Evolutionary conservation across 805 yeast genomes (phyloP).

Genomic region (Starmerella vitae): DNA sequence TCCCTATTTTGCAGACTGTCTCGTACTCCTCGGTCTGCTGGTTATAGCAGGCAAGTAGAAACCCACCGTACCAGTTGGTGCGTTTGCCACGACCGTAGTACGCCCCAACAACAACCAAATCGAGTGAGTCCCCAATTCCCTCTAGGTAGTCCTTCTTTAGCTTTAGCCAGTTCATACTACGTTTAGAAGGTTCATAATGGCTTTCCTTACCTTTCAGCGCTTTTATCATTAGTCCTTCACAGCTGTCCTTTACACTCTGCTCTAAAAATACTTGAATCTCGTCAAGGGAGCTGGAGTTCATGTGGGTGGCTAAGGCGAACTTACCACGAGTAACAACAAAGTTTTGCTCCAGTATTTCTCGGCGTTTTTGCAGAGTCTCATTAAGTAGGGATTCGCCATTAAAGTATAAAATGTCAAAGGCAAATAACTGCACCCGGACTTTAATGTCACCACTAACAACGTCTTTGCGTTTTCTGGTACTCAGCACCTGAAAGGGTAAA

Average conservation of each 20-base stretch:
- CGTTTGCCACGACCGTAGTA: slow-evolving; percentile 89
- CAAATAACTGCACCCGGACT: slow-evolving; percentile 84
- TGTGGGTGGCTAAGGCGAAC: slow-evolving; percentile 63
- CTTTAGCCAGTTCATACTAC: slow-evolving; percentile 92
- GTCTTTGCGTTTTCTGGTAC: slow-evolving; percentile 88
- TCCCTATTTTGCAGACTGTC: slow-evolving; percentile 92
- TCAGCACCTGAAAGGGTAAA: slow-evolving; percentile 81
- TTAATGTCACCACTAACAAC: slow-evolving; percentile 78
- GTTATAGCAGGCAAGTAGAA: slow-evolving; percentile 78
- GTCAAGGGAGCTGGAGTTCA: slow-evolving; percentile 52
- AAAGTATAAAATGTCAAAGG: slow-evolving; percentile 68
- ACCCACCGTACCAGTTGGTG: slow-evolving; percentile 92
- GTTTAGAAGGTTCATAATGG: slow-evolving; percentile 82
- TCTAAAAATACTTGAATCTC: slow-evolving; percentile 78
- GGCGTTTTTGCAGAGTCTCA: slow-evolving; percentile 54
- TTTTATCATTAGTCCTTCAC: slow-evolving; percentile 96
- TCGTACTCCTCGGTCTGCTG: slow-evolving; percentile 86
- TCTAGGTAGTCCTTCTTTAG: slow-evolving; percentile 87
- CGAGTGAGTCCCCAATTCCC: slow-evolving; percentile 93
- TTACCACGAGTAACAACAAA: slow-evolving; percentile 57
- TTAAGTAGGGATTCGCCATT: slow-evolving; percentile 62
- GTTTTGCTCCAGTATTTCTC: slow-evolving; percentile 43
- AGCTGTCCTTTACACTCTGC: slow-evolving; percentile 72
- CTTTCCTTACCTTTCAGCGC: slow-evolving; percentile 70
- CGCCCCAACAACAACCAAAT: slow-evolving; percentile 86